Percentiles rank a stretch among this genome's conserved stretches.
Evolutionary conservation across 306 rosid species (phyloP).

Genomic region (Quercus agrifolia): DNA sequence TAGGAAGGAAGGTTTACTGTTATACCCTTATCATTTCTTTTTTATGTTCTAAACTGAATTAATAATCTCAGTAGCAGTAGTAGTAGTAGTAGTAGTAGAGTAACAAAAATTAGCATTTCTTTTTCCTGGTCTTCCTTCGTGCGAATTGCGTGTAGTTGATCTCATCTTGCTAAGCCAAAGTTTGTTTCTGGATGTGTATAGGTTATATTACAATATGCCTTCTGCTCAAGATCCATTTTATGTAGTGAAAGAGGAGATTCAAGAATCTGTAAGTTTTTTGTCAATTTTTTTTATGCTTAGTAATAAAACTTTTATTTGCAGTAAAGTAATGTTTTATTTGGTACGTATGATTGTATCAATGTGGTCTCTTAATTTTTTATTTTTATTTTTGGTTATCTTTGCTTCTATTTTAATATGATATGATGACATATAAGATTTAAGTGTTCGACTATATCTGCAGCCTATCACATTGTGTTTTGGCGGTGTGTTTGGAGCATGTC

Average conservation of each 20-base stretch:
- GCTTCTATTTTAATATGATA: not conserved
- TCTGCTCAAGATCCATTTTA: constrained; percentile 98
- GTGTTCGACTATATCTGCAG: not conserved
- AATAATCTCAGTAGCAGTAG: no score
- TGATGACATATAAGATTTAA: not conserved
- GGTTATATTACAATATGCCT: constrained; percentile 54
- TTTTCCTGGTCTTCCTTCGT: no score
- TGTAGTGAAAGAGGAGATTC: constrained; percentile 96
- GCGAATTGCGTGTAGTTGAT: not conserved
- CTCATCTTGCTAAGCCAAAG: constrained; percentile 2
- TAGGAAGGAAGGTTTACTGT: no score
- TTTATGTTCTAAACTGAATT: no score
- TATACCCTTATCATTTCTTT: no score
- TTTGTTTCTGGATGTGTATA: constrained; percentile 2
- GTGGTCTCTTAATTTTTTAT: no score
- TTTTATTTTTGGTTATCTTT: not conserved
- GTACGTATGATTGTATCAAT: not conserved
- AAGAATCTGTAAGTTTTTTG: constrained; percentile 72
- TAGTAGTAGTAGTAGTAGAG: no score
- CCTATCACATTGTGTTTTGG: not conserved
- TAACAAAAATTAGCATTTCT: no score
- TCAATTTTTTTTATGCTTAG: not conserved
- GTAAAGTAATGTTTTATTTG: not conserved
- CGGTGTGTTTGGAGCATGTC: not conserved
- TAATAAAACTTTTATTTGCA: not conserved